Conservation (phyloP, 495 filamentous ascomycete genomes). For the Symbiotaphrina buchneri region DNA sequence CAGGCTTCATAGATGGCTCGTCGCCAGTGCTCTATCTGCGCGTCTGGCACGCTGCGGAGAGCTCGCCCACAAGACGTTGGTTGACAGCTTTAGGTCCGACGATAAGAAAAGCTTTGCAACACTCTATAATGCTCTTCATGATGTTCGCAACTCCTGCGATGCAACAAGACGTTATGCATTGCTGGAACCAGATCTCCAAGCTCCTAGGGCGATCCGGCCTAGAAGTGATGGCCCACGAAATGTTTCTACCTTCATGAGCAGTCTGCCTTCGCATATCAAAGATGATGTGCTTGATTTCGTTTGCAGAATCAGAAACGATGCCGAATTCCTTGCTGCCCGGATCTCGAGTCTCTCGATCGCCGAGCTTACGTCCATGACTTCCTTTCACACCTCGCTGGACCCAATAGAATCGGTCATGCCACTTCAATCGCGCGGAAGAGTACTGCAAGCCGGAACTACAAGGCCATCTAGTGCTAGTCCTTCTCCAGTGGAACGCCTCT, state of each 20-base stretch:
- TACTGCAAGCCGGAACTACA: not conserved
- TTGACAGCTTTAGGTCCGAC: conserved; percentile 72
- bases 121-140: conserved; percentile 71
- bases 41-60: conserved; percentile 59
- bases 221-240: conserved; percentile 10
- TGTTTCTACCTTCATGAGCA: conserved; percentile 53
- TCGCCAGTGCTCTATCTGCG: conserved; percentile 50
- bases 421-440: conserved; percentile 22
- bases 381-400: conserved; percentile 54
- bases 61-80: conserved; percentile 58
- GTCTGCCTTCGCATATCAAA: conserved; percentile 52
- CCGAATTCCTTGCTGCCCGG: conserved; percentile 66
- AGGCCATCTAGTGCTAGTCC: conserved; percentile 21
- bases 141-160: conserved; percentile 71
- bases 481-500: conserved; percentile 42
- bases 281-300: conserved; percentile 61
- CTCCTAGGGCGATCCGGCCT: conserved; percentile 14
- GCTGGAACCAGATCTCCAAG: conserved; percentile 44
- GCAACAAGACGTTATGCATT: conserved; percentile 42
- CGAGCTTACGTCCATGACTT: conserved; percentile 52
- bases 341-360: conserved; percentile 44
- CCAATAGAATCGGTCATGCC: conserved; percentile 64
- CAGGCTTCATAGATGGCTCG: conserved; percentile 34
- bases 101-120: conserved; percentile 75
- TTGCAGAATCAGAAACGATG: conserved; percentile 58